These are phyloP conservation scores for Amoebophrya sp. DNA, from an alignment of 169 alveolate species.

Conservation along the genomic window DNA sequence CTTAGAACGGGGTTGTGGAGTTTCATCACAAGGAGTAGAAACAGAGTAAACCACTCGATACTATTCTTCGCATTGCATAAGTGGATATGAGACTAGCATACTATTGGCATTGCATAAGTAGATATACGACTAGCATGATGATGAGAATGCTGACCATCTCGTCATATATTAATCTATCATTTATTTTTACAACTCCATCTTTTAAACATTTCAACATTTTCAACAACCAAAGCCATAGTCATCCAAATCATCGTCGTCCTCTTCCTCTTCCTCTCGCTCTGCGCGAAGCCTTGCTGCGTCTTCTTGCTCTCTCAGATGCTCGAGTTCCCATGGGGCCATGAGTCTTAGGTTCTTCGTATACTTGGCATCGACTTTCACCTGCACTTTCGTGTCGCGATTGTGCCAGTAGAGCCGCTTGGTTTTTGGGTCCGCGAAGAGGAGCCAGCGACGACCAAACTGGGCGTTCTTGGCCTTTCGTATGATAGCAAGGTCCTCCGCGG, in stretches of 20 bases:
- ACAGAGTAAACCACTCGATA: no score
- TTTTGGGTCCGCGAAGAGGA: not conserved
- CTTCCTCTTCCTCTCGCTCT: not conserved
- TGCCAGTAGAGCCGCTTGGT: not conserved
- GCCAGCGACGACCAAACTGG: not conserved
- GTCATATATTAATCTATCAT: no score
- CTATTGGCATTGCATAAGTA: no score
- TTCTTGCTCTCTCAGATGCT: not conserved
- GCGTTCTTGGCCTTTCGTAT: not conserved
- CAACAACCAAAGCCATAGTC: not conserved
- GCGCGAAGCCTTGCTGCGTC: not conserved
- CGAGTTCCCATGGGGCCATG: not conserved
- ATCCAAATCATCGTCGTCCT: not conserved
- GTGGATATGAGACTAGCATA: no score
- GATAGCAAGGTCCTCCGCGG: not conserved
- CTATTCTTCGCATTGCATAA: no score
- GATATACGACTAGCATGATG: no score
- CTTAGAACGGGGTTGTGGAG: no score
- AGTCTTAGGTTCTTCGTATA: not conserved
- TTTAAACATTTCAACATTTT: no score
- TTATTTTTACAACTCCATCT: no score
- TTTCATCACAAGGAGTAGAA: no score
- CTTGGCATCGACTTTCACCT: not conserved
- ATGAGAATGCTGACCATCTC: no score
- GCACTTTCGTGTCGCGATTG: conserved; percentile 19